Evolutionary conservation across 805 yeast genomes (phyloP).

Genomic region (Metschnikowia bowlesiae): DNA sequence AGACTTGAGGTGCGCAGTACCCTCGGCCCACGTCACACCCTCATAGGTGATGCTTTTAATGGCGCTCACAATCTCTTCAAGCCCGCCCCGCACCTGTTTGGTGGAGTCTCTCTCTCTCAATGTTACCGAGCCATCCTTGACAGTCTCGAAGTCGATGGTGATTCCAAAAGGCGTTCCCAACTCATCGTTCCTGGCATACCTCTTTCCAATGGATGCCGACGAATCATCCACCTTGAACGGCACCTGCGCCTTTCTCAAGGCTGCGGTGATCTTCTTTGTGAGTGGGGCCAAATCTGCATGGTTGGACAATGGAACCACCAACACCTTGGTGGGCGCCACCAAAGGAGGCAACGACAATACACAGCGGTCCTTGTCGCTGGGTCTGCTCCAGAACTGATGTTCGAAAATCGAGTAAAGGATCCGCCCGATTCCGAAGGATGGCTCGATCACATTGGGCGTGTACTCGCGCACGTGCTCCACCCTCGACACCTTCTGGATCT

Average conservation of each 20-base stretch:
- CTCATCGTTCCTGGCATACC: constrained; percentile 98
- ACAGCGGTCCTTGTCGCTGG: constrained; percentile 78
- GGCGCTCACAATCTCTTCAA: constrained; percentile 65
- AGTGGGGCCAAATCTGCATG: constrained; percentile 76
- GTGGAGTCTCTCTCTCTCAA: constrained; percentile 97
- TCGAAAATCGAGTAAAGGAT: constrained; percentile 89
- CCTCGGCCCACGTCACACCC: constrained; percentile 80
- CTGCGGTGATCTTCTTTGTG: constrained; percentile 61
- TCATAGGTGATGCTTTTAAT: constrained; percentile 70
- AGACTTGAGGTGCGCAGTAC: constrained; percentile 64
- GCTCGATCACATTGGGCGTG: constrained; percentile 97
- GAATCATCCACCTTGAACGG: constrained; percentile 97
- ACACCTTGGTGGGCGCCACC: constrained; percentile 96
- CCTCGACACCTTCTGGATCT: constrained; percentile 71
- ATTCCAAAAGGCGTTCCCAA: constrained; percentile 98
- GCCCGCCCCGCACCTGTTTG: constrained; percentile 90
- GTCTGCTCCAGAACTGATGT: constrained; percentile 93
- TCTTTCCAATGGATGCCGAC: constrained; percentile 94
- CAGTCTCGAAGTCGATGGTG: constrained; percentile 92
- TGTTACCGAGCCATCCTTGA: constrained; percentile 83
- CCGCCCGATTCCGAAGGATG: constrained; percentile 99
- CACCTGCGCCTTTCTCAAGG: constrained; percentile 73
- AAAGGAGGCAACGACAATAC: constrained; percentile 90
- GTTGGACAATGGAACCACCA: constrained; percentile 89
- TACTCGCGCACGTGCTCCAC: constrained; percentile 91